These are phyloP conservation scores for Mortierella sp. DNA, from an alignment of 371 early-diverging fungal species.

Conservation along the genomic window DNA sequence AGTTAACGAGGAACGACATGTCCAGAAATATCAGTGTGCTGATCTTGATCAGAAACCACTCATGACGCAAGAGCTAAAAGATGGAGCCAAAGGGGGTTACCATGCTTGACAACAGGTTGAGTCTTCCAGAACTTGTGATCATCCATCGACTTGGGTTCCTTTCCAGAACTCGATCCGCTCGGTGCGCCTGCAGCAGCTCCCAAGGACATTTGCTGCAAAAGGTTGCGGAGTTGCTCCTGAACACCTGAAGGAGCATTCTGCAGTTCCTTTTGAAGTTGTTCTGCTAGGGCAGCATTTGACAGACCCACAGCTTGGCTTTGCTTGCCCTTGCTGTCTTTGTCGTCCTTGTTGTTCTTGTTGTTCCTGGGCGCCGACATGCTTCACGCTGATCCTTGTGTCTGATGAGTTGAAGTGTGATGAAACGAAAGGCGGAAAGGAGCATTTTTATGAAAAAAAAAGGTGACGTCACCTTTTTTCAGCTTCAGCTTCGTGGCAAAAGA, in stretches of 20 bases:
- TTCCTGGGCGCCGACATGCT: conserved; percentile 40
- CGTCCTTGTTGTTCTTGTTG: conserved; percentile 10
- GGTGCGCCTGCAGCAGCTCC: conserved; percentile 6
- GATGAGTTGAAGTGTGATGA: conserved; percentile 1
- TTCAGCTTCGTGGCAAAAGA: too few relatives aligned
- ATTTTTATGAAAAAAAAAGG: too few relatives aligned
- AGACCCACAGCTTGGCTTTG: conserved; percentile 15
- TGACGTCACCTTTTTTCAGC: too few relatives aligned
- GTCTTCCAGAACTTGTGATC: conserved; percentile 96
- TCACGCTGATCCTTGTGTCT: not conserved
- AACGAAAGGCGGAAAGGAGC: not conserved
- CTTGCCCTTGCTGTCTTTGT: conserved; percentile 3
- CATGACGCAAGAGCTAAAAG: not conserved
- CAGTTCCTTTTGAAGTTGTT: conserved; percentile 38
- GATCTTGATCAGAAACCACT: not conserved
- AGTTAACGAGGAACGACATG: not conserved
- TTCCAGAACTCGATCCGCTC: conserved; percentile 10
- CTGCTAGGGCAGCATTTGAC: conserved; percentile 15
- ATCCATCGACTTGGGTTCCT: conserved; percentile 59
- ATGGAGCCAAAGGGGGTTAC: conserved; percentile 47
- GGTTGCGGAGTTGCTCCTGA: conserved; percentile 40
- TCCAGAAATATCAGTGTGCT: too few relatives aligned
- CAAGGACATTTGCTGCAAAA: conserved; percentile 42
- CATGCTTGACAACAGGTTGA: conserved; percentile 90
- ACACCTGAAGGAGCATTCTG: conserved; percentile 50